Percentiles rank a stretch among this genome's conserved stretches.
These are phyloP conservation scores for Globisporangium solare DNA, from an alignment of 352 stramenopile species.

Conservation along the genomic window DNA sequence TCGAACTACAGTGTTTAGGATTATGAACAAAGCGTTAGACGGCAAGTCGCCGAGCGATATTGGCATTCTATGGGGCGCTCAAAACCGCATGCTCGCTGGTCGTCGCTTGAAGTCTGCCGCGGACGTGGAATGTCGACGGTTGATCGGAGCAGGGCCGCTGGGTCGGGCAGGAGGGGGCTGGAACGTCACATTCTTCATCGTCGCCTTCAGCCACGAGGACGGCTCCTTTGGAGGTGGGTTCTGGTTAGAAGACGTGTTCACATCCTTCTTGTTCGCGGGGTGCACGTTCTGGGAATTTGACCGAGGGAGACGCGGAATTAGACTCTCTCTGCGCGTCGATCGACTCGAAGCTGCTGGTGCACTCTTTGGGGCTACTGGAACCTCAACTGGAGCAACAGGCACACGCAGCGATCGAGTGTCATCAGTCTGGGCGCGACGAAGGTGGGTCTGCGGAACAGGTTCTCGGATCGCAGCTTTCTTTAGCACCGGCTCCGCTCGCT, in stretches of 20 bases:
- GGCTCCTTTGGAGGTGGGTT: not conserved
- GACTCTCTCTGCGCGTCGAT: conserved; percentile 11
- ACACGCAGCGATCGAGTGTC: conserved; percentile 1
- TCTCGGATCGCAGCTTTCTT: conserved; percentile 5
- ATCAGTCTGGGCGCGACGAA: conserved; percentile 3
- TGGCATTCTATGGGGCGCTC: not conserved
- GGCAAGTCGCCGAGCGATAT: no score
- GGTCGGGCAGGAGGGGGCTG: conserved; percentile 1
- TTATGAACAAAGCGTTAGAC: no score
- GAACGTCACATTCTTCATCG: conserved; percentile 7
- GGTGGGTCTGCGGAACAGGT: conserved; percentile 1
- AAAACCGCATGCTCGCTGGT: conserved; percentile 9
- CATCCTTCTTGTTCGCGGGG: conserved; percentile 4
- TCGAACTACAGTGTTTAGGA: no score
- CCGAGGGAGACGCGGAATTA: conserved; percentile 13
- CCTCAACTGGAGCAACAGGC: not conserved
- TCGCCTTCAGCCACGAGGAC: conserved; percentile 10
- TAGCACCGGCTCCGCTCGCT: not conserved
- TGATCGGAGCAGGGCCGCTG: not conserved
- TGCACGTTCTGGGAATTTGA: not conserved
- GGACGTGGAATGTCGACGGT: conserved; percentile 7
- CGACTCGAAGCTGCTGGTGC: conserved; percentile 4
- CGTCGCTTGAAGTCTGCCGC: conserved; percentile 8
- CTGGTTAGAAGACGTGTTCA: conserved; percentile 3
- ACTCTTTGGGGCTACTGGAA: conserved; percentile 4